These are phyloP conservation scores for Colletotrichum coccodes DNA, from an alignment of 2,329 filamentous ascomycete genomes.

Conservation along the genomic window DNA sequence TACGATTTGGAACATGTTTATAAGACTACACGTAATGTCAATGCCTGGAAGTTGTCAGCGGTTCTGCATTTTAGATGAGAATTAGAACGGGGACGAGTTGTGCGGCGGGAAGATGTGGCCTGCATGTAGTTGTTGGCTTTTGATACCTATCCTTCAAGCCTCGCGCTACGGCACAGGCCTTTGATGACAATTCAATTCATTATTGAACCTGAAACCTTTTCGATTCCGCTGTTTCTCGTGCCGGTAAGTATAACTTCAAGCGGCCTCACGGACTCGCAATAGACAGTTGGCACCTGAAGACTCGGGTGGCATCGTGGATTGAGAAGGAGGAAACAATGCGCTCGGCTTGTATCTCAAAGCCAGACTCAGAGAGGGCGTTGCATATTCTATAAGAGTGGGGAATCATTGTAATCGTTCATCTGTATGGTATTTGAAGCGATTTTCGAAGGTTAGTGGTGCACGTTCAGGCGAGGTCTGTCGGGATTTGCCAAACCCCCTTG, in stretches of 20 bases:
- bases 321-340: too few relatives aligned
- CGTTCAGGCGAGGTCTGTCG: too few relatives aligned
- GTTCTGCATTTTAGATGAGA: conserved; percentile 20
- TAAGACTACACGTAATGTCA: conserved; percentile 7
- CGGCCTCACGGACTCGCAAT: too few relatives aligned
- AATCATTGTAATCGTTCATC: too few relatives aligned
- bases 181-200: conserved; percentile 4
- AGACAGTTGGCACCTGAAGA: too few relatives aligned
- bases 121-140: conserved; percentile 12
- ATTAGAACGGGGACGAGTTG: background rate
- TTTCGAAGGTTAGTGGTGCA: too few relatives aligned
- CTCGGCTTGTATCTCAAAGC: too few relatives aligned
- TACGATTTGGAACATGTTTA: background rate
- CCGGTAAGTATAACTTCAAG: too few relatives aligned
- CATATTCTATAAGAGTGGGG: too few relatives aligned
- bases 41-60: background rate
- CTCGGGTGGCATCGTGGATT: too few relatives aligned
- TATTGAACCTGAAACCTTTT: background rate
- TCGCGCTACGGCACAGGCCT: conserved; percentile 9
- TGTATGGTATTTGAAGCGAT: too few relatives aligned
- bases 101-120: background rate
- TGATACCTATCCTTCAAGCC: conserved; percentile 27
- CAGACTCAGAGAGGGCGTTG: too few relatives aligned
- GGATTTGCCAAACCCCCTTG: background rate
- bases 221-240: background rate